phyloP scores from a whole-genome alignment of 495 filamentous ascomycete genomes.

The Friedmanniomyces endolithicus region DNA sequence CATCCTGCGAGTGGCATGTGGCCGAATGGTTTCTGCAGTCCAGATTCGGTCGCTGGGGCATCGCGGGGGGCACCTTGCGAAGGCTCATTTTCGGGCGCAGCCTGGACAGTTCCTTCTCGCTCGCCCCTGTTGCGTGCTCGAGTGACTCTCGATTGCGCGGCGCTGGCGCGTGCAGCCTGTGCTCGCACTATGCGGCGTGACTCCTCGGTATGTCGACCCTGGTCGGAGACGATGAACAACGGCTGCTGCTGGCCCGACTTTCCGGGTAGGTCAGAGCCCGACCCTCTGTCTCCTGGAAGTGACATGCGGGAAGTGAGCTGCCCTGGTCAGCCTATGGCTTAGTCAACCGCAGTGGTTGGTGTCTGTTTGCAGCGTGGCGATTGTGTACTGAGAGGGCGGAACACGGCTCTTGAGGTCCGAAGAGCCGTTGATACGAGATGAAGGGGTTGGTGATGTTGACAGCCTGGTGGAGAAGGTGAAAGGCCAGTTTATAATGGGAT shows the following conservation, averaged over 20 bases:
- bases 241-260: conserved; percentile 5
- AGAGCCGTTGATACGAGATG: too few species aligned
- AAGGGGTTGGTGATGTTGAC: too few species aligned
- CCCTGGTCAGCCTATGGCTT: background rate
- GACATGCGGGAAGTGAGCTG: background rate
- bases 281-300: background rate
- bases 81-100: background rate
- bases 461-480: too few species aligned
- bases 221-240: conserved; percentile 17
- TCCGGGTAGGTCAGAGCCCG: background rate
- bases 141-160: conserved; percentile 16
- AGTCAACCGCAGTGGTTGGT: background rate
- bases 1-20: conserved; percentile 1
- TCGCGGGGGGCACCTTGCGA: background rate
- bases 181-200: conserved; percentile 18
- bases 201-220: conserved; percentile 12
- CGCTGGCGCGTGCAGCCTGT: conserved; percentile 18
- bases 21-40: background rate
- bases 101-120: conserved; percentile 5
- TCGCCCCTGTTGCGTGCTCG: conserved; percentile 17
- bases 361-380: background rate
- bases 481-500: too few species aligned
- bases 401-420: too few species aligned
- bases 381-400: background rate
- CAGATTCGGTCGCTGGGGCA: background rate